Conservation (phyloP, 2,329 filamentous ascomycete species). For the Diatrype stigma region DNA sequence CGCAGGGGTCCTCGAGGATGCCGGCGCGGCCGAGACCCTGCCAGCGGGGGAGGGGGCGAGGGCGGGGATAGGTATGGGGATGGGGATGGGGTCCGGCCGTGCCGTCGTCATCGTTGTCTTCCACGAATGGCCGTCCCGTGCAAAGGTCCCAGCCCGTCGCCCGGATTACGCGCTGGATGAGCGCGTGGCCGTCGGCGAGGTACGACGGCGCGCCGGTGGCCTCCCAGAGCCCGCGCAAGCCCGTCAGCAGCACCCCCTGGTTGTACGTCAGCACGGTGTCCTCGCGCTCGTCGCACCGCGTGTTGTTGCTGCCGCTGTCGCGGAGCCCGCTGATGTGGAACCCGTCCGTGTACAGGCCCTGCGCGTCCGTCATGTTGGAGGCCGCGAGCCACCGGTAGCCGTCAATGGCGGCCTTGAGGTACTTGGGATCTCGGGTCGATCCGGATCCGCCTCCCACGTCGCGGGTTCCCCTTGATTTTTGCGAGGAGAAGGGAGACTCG, state of each 20-base stretch:
- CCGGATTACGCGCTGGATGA: constrained; percentile 68
- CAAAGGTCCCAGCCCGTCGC: constrained; percentile 71
- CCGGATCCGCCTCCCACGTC: too few relatives aligned
- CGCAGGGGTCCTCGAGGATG: constrained; percentile 80
- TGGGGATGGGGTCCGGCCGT: too few relatives aligned
- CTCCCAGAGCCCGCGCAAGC: constrained; percentile 74
- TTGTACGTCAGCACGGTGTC: constrained; percentile 96
- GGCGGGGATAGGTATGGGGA: too few relatives aligned
- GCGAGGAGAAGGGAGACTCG: constrained; percentile 61
- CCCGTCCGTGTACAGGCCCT: constrained; percentile 78
- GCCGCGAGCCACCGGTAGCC: constrained; percentile 76
- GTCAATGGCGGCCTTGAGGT: constrained; percentile 69
- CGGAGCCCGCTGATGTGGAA: constrained; percentile 74
- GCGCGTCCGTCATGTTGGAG: constrained; percentile 74
- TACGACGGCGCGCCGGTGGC: constrained; percentile 69
- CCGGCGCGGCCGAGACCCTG: constrained; percentile 73
- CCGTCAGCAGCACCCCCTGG: constrained; percentile 84
- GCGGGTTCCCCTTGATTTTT: too few relatives aligned
- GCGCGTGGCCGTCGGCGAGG: constrained; percentile 72
- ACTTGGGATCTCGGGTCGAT: constrained; percentile 52
- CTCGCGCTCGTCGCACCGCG: constrained; percentile 73
- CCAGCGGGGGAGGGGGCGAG: constrained; percentile 53
- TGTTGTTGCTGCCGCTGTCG: constrained; percentile 58
- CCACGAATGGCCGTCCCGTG: constrained; percentile 38
- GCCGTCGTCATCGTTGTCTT: constrained; percentile 14